Conservation (phyloP, 2,329 filamentous ascomycete genomes). For the Alternaria sp. region DNA sequence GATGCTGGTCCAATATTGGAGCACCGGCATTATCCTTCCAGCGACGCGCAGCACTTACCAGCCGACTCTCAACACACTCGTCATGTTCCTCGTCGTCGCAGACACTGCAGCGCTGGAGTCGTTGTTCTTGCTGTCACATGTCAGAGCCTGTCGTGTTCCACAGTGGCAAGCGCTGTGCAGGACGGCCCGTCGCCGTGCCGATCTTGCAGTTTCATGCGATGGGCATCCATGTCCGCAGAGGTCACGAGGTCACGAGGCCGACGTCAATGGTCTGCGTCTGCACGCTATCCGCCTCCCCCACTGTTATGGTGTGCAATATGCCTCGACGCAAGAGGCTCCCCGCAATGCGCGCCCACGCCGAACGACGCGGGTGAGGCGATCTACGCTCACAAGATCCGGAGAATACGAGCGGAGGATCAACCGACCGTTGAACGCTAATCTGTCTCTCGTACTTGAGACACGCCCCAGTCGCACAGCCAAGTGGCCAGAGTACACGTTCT, state of each 20-base stretch:
- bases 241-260: constrained; percentile 32
- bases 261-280: constrained; percentile 17
- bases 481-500: background rate
- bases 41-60: constrained; percentile 19
- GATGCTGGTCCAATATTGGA: constrained; percentile 24
- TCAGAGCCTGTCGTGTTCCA: constrained; percentile 29
- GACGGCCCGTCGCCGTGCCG: constrained; percentile 38
- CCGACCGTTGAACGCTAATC: background rate
- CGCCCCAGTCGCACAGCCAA: constrained; percentile 1
- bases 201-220: constrained; percentile 21
- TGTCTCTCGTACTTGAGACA: background rate
- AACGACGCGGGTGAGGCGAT: background rate
- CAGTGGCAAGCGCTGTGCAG: constrained; percentile 33
- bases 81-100: constrained; percentile 3
- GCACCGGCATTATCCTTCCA: constrained; percentile 23
- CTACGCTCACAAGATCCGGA: background rate
- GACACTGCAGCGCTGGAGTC: background rate
- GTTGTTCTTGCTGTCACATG: constrained; percentile 35
- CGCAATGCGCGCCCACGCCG: background rate
- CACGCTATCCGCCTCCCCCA: constrained; percentile 9
- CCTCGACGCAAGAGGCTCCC: background rate
- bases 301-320: constrained; percentile 10
- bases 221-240: constrained; percentile 28
- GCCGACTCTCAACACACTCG: constrained; percentile 7
- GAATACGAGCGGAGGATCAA: background rate